Percentiles rank a stretch among this genome's conserved stretches.
Evolutionary conservation across 1,284 basidiomycete genomes (phyloP).

Genomic region (Omphalotus olearius): DNA sequence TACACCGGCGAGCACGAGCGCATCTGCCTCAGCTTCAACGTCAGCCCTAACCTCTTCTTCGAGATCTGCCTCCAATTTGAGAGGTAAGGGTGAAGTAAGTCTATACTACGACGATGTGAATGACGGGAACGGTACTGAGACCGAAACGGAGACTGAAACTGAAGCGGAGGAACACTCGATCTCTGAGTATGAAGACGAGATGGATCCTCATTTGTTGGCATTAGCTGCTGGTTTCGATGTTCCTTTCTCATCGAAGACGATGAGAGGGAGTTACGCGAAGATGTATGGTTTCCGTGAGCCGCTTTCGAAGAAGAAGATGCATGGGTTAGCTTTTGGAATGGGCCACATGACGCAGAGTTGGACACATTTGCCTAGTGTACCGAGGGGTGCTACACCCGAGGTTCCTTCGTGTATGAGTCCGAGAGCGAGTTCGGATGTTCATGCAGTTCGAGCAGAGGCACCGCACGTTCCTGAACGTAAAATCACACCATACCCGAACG

Average conservation of each 20-base stretch:
- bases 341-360: not conserved
- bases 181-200: not conserved
- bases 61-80: not conserved
- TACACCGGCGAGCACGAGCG: too few relatives aligned
- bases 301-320: not conserved
- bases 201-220: constrained; percentile 6
- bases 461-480: too few relatives aligned
- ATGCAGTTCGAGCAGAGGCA: too few relatives aligned
- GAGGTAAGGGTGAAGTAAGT: not conserved
- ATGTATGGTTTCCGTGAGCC: constrained; percentile 4
- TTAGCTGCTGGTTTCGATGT: constrained; percentile 5
- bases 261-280: constrained; percentile 6
- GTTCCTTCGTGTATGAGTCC: too few relatives aligned
- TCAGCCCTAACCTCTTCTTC: not conserved
- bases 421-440: too few relatives aligned
- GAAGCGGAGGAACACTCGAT: constrained; percentile 2
- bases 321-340: not conserved
- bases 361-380: constrained; percentile 4
- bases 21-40: too few relatives aligned
- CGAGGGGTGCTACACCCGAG: constrained; percentile 1
- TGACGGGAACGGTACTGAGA: not conserved
- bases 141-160: constrained; percentile 9
- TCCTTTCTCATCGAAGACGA: not conserved
- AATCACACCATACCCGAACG: too few relatives aligned
- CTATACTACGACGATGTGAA: not conserved